phyloP scores from a whole-genome alignment of 2,329 filamentous ascomycete genomes.

The Phoma sp. region DNA sequence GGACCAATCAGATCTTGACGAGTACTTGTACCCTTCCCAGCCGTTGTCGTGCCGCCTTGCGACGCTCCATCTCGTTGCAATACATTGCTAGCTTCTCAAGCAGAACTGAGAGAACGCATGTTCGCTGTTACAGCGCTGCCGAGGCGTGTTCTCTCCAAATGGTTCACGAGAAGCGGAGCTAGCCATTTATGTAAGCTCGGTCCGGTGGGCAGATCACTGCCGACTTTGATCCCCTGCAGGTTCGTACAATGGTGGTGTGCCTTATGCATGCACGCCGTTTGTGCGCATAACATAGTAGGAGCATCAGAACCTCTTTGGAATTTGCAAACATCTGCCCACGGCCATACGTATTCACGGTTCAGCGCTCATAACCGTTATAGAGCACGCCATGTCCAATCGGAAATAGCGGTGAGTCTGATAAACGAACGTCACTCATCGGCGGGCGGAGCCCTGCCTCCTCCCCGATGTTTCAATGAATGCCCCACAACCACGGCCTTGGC shows the following conservation, averaged over 20 bases:
- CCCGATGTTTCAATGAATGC: conserved; percentile 5
- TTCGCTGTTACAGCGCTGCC: background rate
- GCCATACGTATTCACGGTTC: background rate
- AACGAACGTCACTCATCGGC: conserved; percentile 16
- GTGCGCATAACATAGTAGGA: background rate
- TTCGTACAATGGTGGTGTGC: background rate
- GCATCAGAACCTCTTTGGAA: background rate
- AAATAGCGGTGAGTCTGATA: conserved; percentile 34
- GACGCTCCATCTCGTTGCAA: background rate
- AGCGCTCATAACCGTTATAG: background rate
- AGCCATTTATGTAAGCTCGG: conserved; percentile 4
- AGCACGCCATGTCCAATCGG: conserved; percentile 17
- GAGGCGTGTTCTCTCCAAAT: background rate
- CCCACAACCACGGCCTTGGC: conserved; percentile 24
- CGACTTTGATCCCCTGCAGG: conserved; percentile 3
- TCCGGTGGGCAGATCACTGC: too few relatives aligned
- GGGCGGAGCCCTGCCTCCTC: conserved; percentile 14
- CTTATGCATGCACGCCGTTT: conserved; percentile 1
- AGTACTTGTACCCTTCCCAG: background rate
- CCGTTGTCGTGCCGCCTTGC: background rate
- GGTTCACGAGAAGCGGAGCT: background rate
- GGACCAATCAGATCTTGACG: conserved; percentile 11
- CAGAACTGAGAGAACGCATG: background rate
- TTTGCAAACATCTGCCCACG: background rate
- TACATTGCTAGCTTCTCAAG: background rate